Conservation (phyloP, 2,329 filamentous ascomycete genomes). For the Drechslerella coelobrocha region DNA sequence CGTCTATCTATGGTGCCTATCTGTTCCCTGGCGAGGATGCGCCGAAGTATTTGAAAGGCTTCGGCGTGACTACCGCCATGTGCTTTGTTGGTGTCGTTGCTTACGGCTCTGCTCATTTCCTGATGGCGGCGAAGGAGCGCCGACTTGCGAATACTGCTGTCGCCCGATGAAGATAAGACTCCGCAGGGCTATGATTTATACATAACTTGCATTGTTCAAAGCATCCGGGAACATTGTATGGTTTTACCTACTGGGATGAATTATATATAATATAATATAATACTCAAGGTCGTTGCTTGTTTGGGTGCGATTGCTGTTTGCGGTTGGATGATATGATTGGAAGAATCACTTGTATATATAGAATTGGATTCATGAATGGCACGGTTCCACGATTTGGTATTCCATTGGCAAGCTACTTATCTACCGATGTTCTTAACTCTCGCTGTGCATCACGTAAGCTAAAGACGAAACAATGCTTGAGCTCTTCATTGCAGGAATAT, state of each 20-base stretch:
- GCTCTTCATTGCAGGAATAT: too few species aligned
- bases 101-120: constrained; percentile 55
- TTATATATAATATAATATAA: too few species aligned
- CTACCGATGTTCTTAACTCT: too few species aligned
- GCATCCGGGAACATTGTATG: too few species aligned
- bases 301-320: not conserved
- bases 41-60: constrained; percentile 63
- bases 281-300: not conserved
- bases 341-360: not conserved
- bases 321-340: not conserved
- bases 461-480: too few species aligned
- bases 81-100: constrained; percentile 56
- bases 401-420: too few species aligned
- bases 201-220: not conserved
- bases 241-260: too few species aligned
- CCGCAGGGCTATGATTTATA: too few species aligned
- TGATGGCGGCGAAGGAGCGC: constrained; percentile 49
- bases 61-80: constrained; percentile 58
- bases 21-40: constrained; percentile 63
- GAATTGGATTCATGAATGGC: not conserved
- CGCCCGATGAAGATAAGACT: too few species aligned
- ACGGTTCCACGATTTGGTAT: not conserved
- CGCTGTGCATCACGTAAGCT: not conserved
- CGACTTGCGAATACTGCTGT: not conserved
- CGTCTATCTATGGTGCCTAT: constrained; percentile 66